Conservation (phyloP, 73 alveolate species). For the Urostyla sp. region DNA sequence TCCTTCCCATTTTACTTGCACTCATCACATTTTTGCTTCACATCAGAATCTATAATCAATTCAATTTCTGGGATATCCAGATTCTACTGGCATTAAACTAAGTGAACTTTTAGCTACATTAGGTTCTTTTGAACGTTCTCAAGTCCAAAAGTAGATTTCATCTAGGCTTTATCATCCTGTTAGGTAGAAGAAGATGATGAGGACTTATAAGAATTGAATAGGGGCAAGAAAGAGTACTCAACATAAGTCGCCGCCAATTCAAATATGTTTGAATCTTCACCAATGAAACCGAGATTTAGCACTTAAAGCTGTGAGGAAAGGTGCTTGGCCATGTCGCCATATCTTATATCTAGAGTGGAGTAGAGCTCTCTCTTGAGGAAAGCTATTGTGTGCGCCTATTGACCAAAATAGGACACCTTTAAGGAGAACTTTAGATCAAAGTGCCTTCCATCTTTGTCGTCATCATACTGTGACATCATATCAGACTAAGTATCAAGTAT, state of each 20-base stretch:
- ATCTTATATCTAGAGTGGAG: conserved; percentile 53
- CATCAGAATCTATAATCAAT: conserved; percentile 70
- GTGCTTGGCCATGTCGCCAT: conserved; percentile 29
- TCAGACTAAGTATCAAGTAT: neutral
- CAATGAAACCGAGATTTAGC: conserved; percentile 80
- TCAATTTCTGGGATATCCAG: conserved; percentile 77
- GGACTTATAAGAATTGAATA: conserved; percentile 70
- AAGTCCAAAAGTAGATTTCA: conserved; percentile 56
- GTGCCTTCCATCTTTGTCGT: neutral
- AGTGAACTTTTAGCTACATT: conserved; percentile 75
- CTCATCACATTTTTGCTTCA: conserved; percentile 51
- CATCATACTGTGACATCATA: neutral
- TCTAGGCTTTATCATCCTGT: conserved; percentile 61
- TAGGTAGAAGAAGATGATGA: conserved; percentile 8
- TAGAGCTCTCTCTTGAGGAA: conserved; percentile 68
- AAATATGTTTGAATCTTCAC: conserved; percentile 75
- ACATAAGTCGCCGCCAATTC: conserved; percentile 75
- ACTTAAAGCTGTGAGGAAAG: conserved; percentile 68
- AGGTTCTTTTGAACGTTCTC: conserved; percentile 77
- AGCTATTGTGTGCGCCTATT: conserved; percentile 62
- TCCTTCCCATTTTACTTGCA: conserved; percentile 65
- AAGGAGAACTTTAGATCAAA: conserved; percentile 39
- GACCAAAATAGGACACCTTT: conserved; percentile 44
- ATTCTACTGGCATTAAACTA: conserved; percentile 80
- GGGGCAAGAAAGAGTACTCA: conserved; percentile 81